Evolutionary conservation across 2,329 filamentous ascomycete genomes (phyloP).

Genomic region (Ophiocordyceps camponoti-rufipedis): DNA sequence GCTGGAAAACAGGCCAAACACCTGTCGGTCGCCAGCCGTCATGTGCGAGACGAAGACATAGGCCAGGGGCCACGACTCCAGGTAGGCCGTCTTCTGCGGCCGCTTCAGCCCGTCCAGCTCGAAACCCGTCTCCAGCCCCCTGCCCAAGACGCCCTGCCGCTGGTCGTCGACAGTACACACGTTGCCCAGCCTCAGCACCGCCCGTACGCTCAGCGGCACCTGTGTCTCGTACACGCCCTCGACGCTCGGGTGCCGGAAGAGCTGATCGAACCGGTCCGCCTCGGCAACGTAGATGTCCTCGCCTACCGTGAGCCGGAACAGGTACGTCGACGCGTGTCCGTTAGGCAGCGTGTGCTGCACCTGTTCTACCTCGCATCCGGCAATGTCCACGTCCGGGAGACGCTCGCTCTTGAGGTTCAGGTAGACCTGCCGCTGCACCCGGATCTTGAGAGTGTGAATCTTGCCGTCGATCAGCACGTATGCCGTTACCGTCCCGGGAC

Average conservation of each 20-base stretch:
- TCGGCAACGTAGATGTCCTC: constrained; percentile 80
- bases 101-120: constrained; percentile 61
- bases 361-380: constrained; percentile 77
- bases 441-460: constrained; percentile 72
- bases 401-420: constrained; percentile 80
- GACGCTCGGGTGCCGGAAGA: constrained; percentile 86
- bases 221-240: constrained; percentile 96
- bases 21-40: constrained; percentile 72
- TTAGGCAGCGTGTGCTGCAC: constrained; percentile 89
- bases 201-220: constrained; percentile 69
- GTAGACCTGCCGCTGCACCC: constrained; percentile 77
- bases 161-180: constrained; percentile 84
- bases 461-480: constrained; percentile 89
- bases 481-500: constrained; percentile 69
- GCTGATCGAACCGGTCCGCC: constrained; percentile 57
- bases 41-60: constrained; percentile 93
- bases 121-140: constrained; percentile 84
- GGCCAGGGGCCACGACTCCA: constrained; percentile 53
- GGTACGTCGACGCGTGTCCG: constrained; percentile 78
- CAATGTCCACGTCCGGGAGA: constrained; percentile 72
- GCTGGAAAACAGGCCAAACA: constrained; percentile 87
- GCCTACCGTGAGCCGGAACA: constrained; percentile 83
- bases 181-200: constrained; percentile 77
- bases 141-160: constrained; percentile 79
- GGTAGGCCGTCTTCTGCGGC: constrained; percentile 51